A percentile compares a stretch with the other conserved stretches of the same genome.
Conservation (phyloP, 257 asterid genomes). For the Osmanthus fragrans region DNA sequence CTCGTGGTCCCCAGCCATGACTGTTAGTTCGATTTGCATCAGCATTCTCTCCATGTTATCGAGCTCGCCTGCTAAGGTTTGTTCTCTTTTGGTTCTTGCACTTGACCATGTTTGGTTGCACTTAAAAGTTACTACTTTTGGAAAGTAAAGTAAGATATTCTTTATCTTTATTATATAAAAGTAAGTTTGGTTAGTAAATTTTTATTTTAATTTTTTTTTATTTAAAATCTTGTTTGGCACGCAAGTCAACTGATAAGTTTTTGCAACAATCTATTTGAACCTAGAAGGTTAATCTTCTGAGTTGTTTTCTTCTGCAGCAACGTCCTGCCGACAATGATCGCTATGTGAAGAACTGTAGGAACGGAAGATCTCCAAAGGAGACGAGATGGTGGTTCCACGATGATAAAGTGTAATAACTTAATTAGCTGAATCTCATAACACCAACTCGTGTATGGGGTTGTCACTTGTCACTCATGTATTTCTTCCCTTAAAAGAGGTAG, state of each 20-base stretch:
- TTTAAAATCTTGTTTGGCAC: not conserved
- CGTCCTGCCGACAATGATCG: constrained; percentile 95
- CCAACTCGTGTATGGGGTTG: constrained; percentile 20
- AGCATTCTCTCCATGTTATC: constrained; percentile 98
- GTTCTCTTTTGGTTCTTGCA: not conserved
- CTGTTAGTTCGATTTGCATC: constrained; percentile 92
- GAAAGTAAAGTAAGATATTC: too few species aligned
- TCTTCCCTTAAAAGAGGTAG: constrained; percentile 26
- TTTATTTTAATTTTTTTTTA: too few species aligned
- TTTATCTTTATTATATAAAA: too few species aligned
- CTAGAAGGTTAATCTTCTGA: not conserved
- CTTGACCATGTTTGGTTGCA: not conserved
- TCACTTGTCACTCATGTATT: constrained; percentile 17
- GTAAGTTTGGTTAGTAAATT: not conserved
- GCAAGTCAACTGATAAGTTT: too few species aligned
- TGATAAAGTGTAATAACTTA: constrained; percentile 70
- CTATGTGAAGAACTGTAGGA: constrained; percentile 92
- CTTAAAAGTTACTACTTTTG: not conserved
- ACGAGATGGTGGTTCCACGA: constrained; percentile 99
- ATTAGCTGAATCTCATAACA: constrained; percentile 30
- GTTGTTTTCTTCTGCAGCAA: constrained; percentile 56
- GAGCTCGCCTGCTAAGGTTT: constrained; percentile 88
- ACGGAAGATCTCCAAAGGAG: constrained; percentile 96
- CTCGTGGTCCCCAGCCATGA: constrained; percentile 99
- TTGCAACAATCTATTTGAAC: not conserved